phyloP scores from a whole-genome alignment of 768 basidiomycete genomes.

The Goffeauzyma gilvescens region DNA sequence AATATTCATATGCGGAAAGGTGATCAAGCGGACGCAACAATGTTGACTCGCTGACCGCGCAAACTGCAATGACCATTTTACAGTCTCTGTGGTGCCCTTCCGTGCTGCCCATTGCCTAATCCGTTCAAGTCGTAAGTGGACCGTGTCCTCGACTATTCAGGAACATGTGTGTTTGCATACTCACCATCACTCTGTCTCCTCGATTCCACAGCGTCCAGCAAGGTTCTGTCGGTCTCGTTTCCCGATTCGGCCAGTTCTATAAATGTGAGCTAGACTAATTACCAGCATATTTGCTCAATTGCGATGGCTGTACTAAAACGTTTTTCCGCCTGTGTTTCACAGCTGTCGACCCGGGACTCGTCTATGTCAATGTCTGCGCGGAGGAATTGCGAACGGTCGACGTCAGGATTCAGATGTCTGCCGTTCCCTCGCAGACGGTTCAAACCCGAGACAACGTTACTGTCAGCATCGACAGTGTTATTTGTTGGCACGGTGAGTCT shows the following conservation, averaged over 20 bases:
- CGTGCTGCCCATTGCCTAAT: constrained; percentile 21
- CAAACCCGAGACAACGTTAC: constrained; percentile 84
- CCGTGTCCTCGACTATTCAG: too few relatives aligned
- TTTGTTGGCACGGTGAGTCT: constrained; percentile 30
- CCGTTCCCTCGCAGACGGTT: constrained; percentile 37
- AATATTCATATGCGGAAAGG: too few relatives aligned
- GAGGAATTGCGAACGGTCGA: constrained; percentile 72
- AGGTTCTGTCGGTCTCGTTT: constrained; percentile 75
- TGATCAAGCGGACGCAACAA: too few relatives aligned
- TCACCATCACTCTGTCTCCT: too few relatives aligned
- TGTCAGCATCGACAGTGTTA: constrained; percentile 58
- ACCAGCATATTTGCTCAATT: too few relatives aligned
- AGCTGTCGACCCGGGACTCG: constrained; percentile 79
- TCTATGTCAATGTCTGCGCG: constrained; percentile 83
- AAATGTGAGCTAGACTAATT: constrained; percentile 38
- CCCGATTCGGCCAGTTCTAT: constrained; percentile 90
- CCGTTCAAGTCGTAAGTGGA: too few relatives aligned
- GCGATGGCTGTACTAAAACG: constrained; percentile 5
- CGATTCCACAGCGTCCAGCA: constrained; percentile 51
- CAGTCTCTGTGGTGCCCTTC: constrained; percentile 25
- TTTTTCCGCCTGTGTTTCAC: not conserved
- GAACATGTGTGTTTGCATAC: too few relatives aligned
- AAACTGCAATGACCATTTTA: too few relatives aligned
- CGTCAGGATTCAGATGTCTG: constrained; percentile 84
- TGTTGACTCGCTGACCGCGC: too few relatives aligned